These are phyloP conservation scores for Coccomyxa sp. DNA, from an alignment of 139 green algal species.

Conservation along the genomic window DNA sequence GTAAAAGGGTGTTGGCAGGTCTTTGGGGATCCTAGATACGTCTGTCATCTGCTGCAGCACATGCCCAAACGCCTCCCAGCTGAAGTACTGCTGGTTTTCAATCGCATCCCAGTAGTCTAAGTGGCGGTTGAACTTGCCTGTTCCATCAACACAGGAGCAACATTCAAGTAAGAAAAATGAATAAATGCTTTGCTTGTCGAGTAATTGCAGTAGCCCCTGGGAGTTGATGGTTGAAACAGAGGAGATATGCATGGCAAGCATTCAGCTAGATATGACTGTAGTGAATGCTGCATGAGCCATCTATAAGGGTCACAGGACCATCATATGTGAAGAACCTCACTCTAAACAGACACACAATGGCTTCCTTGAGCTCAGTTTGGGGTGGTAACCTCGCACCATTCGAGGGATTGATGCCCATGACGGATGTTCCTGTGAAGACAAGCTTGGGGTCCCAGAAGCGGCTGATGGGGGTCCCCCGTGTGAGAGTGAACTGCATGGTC, in stretches of 20 bases:
- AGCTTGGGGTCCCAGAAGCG: conserved; percentile 45
- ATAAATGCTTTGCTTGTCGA: conserved; percentile 2
- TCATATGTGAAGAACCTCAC: background rate
- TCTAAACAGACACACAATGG: background rate
- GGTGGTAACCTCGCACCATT: conserved; percentile 14
- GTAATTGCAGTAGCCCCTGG: background rate
- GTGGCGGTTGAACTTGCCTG: conserved; percentile 31
- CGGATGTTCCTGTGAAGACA: conserved; percentile 57
- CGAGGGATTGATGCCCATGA: conserved; percentile 63
- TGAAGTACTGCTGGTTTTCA: conserved; percentile 47
- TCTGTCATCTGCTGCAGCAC: conserved; percentile 24
- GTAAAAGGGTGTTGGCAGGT: conserved; percentile 12
- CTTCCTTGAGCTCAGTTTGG: background rate
- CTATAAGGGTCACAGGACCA: background rate
- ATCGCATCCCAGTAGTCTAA: conserved; percentile 60
- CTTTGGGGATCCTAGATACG: background rate
- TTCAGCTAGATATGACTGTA: background rate
- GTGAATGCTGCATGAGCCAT: background rate
- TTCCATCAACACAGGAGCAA: background rate
- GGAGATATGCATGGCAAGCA: background rate
- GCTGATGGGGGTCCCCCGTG: background rate
- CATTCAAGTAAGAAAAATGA: background rate
- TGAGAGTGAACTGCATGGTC: conserved; percentile 28
- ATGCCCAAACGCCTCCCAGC: conserved; percentile 25
- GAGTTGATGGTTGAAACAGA: background rate